These are phyloP conservation scores for Botrytis sinoallii DNA, from an alignment of 2,329 filamentous ascomycete species.

Conservation along the genomic window DNA sequence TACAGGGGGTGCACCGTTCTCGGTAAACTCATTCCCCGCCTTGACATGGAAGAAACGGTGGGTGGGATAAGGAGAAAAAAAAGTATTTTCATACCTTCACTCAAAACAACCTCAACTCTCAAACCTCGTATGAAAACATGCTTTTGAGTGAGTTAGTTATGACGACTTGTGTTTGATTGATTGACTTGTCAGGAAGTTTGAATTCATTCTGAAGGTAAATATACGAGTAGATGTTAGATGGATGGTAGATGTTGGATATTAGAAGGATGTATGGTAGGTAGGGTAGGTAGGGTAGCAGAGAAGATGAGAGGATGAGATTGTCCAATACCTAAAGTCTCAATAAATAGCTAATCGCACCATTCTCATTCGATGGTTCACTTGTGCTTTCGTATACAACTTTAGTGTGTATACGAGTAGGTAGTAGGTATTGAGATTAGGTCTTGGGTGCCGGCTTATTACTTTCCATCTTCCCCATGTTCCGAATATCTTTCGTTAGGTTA, in stretches of 20 bases:
- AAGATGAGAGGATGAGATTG: background rate
- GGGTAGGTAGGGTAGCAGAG: background rate
- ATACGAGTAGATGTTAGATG: background rate
- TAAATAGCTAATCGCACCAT: background rate
- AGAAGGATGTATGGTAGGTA: background rate
- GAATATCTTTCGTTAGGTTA: background rate
- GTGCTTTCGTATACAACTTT: background rate
- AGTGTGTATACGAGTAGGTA: background rate
- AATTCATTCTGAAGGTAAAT: background rate
- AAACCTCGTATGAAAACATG: slow-evolving; percentile 1
- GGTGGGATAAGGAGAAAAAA: background rate
- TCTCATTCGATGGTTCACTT: background rate
- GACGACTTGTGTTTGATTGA: background rate
- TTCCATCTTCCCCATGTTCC: background rate
- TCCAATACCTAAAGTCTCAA: background rate
- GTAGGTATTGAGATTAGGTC: background rate
- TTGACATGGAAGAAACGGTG: background rate
- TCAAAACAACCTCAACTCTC: slow-evolving; percentile 1
- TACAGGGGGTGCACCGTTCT: background rate
- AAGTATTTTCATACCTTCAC: background rate
- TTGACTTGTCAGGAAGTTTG: background rate
- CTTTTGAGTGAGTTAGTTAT: background rate
- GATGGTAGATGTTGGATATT: background rate
- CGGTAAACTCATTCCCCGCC: background rate
- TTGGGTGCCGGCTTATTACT: background rate